Percentiles rank a stretch among this genome's conserved stretches.
Conservation (phyloP, 805 yeast species). For the Hanseniaspora lachancei region DNA sequence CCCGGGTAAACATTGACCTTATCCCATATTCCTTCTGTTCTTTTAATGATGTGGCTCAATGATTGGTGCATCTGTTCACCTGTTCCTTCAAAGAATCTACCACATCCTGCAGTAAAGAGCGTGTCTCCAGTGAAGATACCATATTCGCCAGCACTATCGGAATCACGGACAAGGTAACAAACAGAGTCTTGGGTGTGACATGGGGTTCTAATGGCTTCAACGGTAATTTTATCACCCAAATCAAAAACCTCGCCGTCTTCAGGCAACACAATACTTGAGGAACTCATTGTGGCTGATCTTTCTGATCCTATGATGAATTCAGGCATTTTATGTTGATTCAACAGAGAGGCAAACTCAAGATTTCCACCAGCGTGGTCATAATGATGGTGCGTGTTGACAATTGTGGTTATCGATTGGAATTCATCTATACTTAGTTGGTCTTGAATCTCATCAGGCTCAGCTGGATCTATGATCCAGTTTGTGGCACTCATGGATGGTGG, state of each 20-base stretch:
- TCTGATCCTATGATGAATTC: constrained; percentile 59
- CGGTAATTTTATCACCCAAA: constrained; percentile 50
- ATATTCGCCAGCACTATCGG: constrained; percentile 44
- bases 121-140: constrained; percentile 95
- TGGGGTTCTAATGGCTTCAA: constrained; percentile 85
- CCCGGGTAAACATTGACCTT: constrained; percentile 80
- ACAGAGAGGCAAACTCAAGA: constrained; percentile 21
- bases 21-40: constrained; percentile 24
- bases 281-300: constrained; percentile 39
- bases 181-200: constrained; percentile 96
- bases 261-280: constrained; percentile 33
- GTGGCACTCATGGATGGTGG: constrained; percentile 36
- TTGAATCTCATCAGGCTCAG: constrained; percentile 61
- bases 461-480: constrained; percentile 87
- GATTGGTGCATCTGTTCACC: constrained; percentile 69
- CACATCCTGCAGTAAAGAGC: constrained; percentile 86
- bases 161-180: constrained; percentile 59
- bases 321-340: constrained; percentile 37
- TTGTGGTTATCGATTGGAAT: constrained; percentile 45
- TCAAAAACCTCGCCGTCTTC: constrained; percentile 45
- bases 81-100: constrained; percentile 88
- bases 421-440: constrained; percentile 33
- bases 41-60: constrained; percentile 44
- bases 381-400: constrained; percentile 94
- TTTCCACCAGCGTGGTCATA: constrained; percentile 91